A percentile compares a stretch with the other conserved stretches of the same genome.
Evolutionary conservation across 2,329 filamentous ascomycete species (phyloP).

Genomic region (Chaetomiaceae sp.): DNA sequence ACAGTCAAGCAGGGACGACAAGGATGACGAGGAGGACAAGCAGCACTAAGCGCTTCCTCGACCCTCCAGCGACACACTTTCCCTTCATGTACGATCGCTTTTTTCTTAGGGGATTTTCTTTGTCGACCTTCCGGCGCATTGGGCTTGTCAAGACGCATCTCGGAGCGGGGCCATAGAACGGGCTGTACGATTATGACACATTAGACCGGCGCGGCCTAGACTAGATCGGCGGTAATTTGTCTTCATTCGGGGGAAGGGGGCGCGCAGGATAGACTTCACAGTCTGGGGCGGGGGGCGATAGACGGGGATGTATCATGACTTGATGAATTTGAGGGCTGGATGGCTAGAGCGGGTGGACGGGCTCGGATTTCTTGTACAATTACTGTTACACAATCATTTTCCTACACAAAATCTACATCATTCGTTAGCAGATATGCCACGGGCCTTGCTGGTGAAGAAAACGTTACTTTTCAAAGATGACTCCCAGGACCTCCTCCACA

Average conservation of each 20-base stretch:
- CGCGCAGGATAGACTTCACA: constrained; percentile 1
- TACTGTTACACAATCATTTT: constrained; percentile 32
- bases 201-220: constrained; percentile 1
- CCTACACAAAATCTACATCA: constrained; percentile 43
- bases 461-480: constrained; percentile 89
- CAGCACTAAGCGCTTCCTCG: constrained; percentile 7
- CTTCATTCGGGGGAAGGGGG: background rate
- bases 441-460: constrained; percentile 29
- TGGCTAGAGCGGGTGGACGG: background rate
- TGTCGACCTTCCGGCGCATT: constrained; percentile 7
- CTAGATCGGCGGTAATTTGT: too few species aligned
- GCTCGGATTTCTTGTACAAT: constrained; percentile 11
- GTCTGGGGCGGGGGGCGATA: background rate
- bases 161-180: background rate
- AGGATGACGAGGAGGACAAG: constrained; percentile 35
- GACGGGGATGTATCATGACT: background rate
- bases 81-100: background rate
- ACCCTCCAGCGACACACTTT: background rate
- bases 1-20: constrained; percentile 31
- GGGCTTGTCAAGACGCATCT: background rate
- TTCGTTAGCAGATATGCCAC: constrained; percentile 10
- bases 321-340: background rate
- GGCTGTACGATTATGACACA: background rate
- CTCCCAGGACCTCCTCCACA: constrained; percentile 91
- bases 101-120: constrained; percentile 6